phyloP scores from a whole-genome alignment of 2,329 filamentous ascomycete genomes.

The Zasmidium cellare region DNA sequence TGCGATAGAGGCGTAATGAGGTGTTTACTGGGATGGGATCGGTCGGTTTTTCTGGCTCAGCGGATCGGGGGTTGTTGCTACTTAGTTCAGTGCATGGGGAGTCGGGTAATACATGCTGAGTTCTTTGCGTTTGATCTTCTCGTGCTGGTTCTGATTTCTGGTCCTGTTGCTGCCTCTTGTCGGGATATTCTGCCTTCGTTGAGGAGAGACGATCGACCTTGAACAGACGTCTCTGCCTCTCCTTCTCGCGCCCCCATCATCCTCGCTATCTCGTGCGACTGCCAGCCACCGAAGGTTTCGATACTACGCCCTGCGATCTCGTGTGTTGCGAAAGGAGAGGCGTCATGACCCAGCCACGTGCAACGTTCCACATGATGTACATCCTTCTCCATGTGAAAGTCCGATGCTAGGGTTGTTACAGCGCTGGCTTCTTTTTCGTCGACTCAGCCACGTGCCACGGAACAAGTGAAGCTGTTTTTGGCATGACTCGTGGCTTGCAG shows the following conservation, averaged over 20 bases:
- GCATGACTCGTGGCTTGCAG: not conserved
- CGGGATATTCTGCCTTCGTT: too few relatives aligned
- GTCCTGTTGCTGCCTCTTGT: not conserved
- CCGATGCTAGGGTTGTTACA: too few relatives aligned
- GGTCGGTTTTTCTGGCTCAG: too few relatives aligned
- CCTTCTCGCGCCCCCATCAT: too few relatives aligned
- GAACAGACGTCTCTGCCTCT: too few relatives aligned
- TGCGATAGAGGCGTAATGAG: not conserved
- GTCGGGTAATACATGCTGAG: not conserved
- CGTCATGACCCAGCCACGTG: not conserved
- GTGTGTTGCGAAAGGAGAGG: not conserved
- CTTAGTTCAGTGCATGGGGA: too few relatives aligned
- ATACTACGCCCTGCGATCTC: too few relatives aligned
- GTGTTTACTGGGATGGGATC: not conserved
- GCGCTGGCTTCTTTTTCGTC: not conserved
- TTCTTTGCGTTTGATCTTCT: not conserved
- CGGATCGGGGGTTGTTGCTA: too few relatives aligned
- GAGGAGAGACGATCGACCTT: too few relatives aligned
- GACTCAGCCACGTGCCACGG: not conserved
- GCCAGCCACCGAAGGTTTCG: too few relatives aligned
- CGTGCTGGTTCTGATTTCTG: not conserved
- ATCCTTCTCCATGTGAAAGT: too few relatives aligned
- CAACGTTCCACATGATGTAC: not conserved
- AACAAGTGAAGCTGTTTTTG: not conserved
- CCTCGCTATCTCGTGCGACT: too few relatives aligned